Conservation (phyloP, 331 rosid species). For the Arachis monticola region DNA sequence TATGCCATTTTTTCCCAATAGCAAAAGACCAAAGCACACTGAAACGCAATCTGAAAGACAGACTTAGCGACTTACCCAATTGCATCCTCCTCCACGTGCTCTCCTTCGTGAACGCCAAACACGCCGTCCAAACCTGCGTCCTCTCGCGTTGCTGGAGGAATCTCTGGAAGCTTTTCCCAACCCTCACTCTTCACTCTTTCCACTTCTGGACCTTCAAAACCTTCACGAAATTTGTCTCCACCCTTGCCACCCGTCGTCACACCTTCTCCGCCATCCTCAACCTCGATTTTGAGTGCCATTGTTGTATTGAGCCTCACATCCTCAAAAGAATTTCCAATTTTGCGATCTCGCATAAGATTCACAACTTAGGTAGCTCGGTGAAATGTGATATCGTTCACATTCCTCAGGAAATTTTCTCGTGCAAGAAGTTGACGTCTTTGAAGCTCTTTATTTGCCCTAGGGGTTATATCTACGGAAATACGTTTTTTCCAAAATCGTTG, state of each 20-base stretch:
- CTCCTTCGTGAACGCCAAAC: too few relatives aligned
- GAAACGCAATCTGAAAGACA: too few relatives aligned
- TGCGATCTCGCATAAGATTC: slow-evolving; percentile 30
- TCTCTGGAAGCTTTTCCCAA: too few relatives aligned
- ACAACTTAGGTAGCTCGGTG: background rate
- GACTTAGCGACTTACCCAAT: too few relatives aligned
- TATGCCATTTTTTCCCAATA: background rate
- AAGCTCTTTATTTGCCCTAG: slow-evolving; percentile 22
- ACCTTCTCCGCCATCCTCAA: background rate
- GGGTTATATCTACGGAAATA: background rate
- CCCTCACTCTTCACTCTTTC: too few relatives aligned
- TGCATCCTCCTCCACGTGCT: too few relatives aligned
- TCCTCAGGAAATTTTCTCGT: slow-evolving; percentile 3
- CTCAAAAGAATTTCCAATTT: slow-evolving; percentile 11
- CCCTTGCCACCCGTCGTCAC: slow-evolving; percentile 17
- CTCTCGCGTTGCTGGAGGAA: too few relatives aligned
- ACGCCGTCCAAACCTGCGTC: too few relatives aligned
- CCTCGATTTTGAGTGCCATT: slow-evolving; percentile 35
- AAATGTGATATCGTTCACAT: slow-evolving; percentile 21
- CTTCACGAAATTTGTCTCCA: background rate
- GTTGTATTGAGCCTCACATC: background rate
- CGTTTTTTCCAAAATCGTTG: slow-evolving; percentile 17
- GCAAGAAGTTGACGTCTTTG: slow-evolving; percentile 28
- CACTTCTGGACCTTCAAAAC: too few relatives aligned
- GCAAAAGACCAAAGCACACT: too few relatives aligned